Evolutionary conservation across 1,284 basidiomycete species (phyloP).

Genomic region (Phylloboletellus chloephorus): DNA sequence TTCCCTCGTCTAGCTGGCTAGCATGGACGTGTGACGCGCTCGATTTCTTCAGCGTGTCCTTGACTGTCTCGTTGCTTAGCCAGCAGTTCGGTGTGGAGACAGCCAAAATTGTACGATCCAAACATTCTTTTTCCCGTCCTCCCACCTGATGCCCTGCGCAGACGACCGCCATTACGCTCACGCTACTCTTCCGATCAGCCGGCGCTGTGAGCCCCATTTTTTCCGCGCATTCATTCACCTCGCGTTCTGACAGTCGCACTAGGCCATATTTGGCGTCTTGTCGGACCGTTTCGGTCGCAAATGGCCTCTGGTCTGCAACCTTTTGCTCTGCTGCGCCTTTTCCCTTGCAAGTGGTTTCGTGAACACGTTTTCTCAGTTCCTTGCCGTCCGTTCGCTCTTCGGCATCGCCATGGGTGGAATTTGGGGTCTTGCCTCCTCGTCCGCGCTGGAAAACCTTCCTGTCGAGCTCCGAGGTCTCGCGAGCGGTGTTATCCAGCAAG

Average conservation of each 20-base stretch:
- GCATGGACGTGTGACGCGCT: constrained; percentile 78
- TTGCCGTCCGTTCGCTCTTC: constrained; percentile 71
- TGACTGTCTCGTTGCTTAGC: constrained; percentile 57
- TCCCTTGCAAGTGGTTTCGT: constrained; percentile 77
- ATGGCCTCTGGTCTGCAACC: constrained; percentile 84
- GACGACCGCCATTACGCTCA: constrained; percentile 87
- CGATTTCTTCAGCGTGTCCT: constrained; percentile 82
- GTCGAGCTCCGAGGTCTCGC: constrained; percentile 82
- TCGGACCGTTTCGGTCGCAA: constrained; percentile 89
- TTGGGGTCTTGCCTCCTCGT: constrained; percentile 73
- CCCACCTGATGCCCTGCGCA: constrained; percentile 24
- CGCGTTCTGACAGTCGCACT: neutral
- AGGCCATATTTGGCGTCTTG: constrained; percentile 72
- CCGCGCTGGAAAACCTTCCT: constrained; percentile 87
- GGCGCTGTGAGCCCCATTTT: constrained; percentile 57
- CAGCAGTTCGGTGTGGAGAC: constrained; percentile 46
- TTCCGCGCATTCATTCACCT: neutral
- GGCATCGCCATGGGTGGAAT: constrained; percentile 87
- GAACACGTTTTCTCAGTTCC: constrained; percentile 63
- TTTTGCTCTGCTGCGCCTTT: constrained; percentile 66
- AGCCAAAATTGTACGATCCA: constrained; percentile 46
- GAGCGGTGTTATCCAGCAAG: constrained; percentile 81
- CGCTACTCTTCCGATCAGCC: constrained; percentile 82
- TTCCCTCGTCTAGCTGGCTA: constrained; percentile 48
- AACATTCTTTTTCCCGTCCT: constrained; percentile 3